phyloP scores from a whole-genome alignment of 345 rosid genomes.

The Populus davidiana region DNA sequence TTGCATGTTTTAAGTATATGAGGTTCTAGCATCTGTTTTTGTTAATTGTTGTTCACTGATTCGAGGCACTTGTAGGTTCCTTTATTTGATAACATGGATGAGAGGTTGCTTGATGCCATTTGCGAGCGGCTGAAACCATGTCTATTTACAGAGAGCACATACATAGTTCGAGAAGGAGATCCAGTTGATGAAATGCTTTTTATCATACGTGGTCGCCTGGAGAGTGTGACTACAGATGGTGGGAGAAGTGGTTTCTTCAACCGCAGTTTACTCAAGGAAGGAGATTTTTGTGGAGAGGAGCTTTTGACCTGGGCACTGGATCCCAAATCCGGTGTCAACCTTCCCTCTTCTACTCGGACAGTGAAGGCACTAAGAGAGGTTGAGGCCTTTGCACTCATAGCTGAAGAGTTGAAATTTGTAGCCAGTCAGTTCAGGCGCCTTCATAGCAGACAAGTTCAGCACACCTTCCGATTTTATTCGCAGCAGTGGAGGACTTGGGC shows the following conservation, averaged over 20 bases:
- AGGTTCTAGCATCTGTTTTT: background rate
- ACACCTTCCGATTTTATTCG: constrained; percentile 92
- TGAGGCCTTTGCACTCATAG: constrained; percentile 82
- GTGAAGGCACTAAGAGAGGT: constrained; percentile 83
- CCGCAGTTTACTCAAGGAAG: constrained; percentile 71
- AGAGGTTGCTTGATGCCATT: constrained; percentile 90
- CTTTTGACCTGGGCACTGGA: constrained; percentile 97
- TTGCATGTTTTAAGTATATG: background rate
- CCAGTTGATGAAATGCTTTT: constrained; percentile 98
- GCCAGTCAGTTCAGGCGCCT: constrained; percentile 92
- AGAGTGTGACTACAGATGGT: constrained; percentile 92
- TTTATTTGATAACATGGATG: constrained; percentile 87
- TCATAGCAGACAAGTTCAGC: constrained; percentile 94
- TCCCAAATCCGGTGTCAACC: constrained; percentile 81
- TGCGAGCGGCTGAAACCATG: constrained; percentile 91
- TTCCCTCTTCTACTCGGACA: constrained; percentile 95
- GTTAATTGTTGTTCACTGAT: background rate
- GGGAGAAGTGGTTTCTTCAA: constrained; percentile 97
- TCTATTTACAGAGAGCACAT: constrained; percentile 69
- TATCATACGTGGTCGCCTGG: constrained; percentile 90
- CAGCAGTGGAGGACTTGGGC: constrained; percentile 99
- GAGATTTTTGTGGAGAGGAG: constrained; percentile 97
- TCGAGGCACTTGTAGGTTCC: constrained; percentile 58
- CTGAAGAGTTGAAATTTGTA: constrained; percentile 90
- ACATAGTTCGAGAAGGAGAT: constrained; percentile 89